These are phyloP conservation scores for Agrocybe chaxingu DNA, from an alignment of 768 basidiomycete species.

Conservation along the genomic window DNA sequence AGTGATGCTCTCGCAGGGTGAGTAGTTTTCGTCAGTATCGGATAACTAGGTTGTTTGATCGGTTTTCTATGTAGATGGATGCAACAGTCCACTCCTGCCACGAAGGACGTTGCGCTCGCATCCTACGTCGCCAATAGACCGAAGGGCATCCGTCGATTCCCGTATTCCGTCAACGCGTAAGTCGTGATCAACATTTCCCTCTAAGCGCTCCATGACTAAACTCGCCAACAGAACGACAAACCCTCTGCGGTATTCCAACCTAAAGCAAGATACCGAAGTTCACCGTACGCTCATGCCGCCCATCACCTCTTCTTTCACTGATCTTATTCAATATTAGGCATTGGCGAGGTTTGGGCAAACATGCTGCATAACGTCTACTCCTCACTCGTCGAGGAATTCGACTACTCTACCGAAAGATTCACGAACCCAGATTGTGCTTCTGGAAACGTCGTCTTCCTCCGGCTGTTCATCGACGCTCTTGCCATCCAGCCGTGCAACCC, in stretches of 20 bases:
- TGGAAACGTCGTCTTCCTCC: too few relatives aligned
- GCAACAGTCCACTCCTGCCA: constrained; percentile 32
- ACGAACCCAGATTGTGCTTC: too few relatives aligned
- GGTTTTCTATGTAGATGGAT: constrained; percentile 28
- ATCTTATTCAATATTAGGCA: constrained; percentile 23
- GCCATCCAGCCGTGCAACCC: too few relatives aligned
- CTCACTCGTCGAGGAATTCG: constrained; percentile 27
- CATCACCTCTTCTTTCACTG: neutral
- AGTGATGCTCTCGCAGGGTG: constrained; percentile 50
- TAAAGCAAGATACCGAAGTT: constrained; percentile 36
- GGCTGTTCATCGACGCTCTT: too few relatives aligned
- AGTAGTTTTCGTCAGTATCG: constrained; percentile 1
- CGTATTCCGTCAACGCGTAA: constrained; percentile 50
- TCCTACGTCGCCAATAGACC: constrained; percentile 45
- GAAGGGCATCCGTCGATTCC: constrained; percentile 49
- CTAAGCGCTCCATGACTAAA: neutral
- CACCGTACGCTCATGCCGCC: constrained; percentile 33
- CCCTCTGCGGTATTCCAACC: constrained; percentile 39
- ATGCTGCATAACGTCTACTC: constrained; percentile 41
- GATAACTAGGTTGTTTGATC: neutral
- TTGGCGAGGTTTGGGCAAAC: constrained; percentile 59
- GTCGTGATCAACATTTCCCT: constrained; percentile 8
- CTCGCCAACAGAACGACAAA: constrained; percentile 30
- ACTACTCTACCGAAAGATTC: too few relatives aligned
- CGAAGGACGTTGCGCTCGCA: constrained; percentile 39